Evolutionary conservation across 495 filamentous ascomycete genomes (phyloP).

Genomic region (Podospora tetraspora): DNA sequence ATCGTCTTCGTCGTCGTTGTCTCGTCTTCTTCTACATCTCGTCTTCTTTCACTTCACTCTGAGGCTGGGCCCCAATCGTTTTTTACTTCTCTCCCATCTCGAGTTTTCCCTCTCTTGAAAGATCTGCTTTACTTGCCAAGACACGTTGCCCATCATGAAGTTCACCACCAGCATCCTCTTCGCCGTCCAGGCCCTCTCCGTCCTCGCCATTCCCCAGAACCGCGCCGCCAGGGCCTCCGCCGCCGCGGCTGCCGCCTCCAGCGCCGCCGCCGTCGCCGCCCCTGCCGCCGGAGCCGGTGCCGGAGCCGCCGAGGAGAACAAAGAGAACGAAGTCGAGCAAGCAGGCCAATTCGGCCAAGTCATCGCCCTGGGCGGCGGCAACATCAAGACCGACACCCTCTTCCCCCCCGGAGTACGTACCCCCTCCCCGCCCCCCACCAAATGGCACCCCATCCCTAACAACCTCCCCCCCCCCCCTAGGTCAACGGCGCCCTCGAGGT

Average conservation of each 20-base stretch:
- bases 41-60: slow-evolving; percentile 4
- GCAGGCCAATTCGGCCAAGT: slow-evolving; percentile 21
- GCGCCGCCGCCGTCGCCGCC: slow-evolving; percentile 8
- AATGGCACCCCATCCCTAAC: background rate
- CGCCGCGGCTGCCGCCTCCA: slow-evolving; percentile 12
- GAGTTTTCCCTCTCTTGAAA: slow-evolving; percentile 1
- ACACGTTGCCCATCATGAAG: slow-evolving; percentile 23
- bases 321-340: slow-evolving; percentile 27
- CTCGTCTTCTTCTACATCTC: background rate
- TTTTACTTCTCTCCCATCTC: slow-evolving; percentile 7
- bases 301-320: slow-evolving; percentile 15
- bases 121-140: background rate
- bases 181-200: slow-evolving; percentile 25
- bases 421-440: too few relatives aligned
- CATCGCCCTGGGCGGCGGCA: slow-evolving; percentile 22
- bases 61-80: slow-evolving; percentile 7
- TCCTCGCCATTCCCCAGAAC: slow-evolving; percentile 20
- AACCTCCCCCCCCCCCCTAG: slow-evolving; percentile 5
- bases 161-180: slow-evolving; percentile 20
- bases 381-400: slow-evolving; percentile 27
- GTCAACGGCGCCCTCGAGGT: slow-evolving; percentile 32
- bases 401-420: slow-evolving; percentile 29
- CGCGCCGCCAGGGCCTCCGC: slow-evolving; percentile 9
- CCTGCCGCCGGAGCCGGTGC: background rate
- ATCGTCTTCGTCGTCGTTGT: background rate